phyloP scores from a whole-genome alignment of 129 eudicot genomes.

The Centella asiatica region DNA sequence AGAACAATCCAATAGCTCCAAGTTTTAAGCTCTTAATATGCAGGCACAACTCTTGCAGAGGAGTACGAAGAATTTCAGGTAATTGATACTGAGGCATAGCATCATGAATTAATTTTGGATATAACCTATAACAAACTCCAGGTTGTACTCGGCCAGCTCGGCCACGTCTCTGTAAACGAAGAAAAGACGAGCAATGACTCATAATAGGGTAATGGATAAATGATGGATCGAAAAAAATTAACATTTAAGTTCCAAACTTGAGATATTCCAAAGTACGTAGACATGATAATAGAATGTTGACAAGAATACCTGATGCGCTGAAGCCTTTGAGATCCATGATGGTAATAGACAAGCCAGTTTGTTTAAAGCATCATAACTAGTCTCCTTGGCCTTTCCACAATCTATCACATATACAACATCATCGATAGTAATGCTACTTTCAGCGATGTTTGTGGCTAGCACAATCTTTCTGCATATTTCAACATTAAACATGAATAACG shows the following conservation, averaged over 20 bases:
- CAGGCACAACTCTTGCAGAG: conserved; percentile 86
- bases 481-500: background rate
- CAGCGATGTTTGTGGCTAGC: conserved; percentile 92
- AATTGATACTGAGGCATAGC: conserved; percentile 86
- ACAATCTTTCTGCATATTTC: conserved; percentile 68
- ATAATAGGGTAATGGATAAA: background rate
- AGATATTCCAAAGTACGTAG: background rate
- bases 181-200: background rate
- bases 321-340: conserved; percentile 98
- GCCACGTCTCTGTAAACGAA: conserved; percentile 72
- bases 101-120: conserved; percentile 79
- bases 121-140: conserved; percentile 80
- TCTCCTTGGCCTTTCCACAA: conserved; percentile 98
- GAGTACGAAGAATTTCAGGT: conserved; percentile 96
- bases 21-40: conserved; percentile 89
- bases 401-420: conserved; percentile 92
- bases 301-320: conserved; percentile 91
- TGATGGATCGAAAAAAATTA: background rate
- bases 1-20: conserved; percentile 61
- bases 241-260: too few species aligned
- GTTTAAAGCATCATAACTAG: conserved; percentile 95
- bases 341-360: conserved; percentile 89
- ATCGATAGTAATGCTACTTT: conserved; percentile 94
- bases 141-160: conserved; percentile 99
- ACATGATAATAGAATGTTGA: background rate